A percentile compares a stretch with the other conserved stretches of the same genome.
Conservation (phyloP, 345 rosid species). For the Eucalyptus fibrosa region DNA sequence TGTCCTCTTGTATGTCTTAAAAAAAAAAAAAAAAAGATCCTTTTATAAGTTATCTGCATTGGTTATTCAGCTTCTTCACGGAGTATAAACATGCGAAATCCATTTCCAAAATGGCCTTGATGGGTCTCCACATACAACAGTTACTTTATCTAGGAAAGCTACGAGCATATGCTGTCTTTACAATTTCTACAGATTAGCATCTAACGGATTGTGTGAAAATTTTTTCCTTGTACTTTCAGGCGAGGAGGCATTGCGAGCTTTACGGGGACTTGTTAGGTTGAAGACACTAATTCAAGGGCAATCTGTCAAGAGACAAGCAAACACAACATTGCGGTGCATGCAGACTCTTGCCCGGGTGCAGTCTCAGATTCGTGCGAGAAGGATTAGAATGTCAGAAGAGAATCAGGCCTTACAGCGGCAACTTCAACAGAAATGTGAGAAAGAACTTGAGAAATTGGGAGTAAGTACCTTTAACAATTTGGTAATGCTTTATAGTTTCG, state of each 20-base stretch:
- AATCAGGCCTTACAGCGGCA: conserved; percentile 55
- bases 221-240: conserved; percentile 23
- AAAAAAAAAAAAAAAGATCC: neutral
- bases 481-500: neutral
- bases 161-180: neutral
- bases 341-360: conserved; percentile 78
- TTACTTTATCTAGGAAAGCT: neutral
- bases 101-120: neutral
- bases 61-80: neutral
- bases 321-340: conserved; percentile 74
- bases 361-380: conserved; percentile 62
- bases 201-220: neutral
- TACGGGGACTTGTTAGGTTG: conserved; percentile 79
- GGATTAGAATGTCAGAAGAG: conserved; percentile 69
- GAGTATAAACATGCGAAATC: neutral
- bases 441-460: conserved; percentile 40
- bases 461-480: neutral
- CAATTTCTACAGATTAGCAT: neutral
- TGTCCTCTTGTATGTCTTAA: neutral
- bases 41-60: neutral
- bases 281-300: conserved; percentile 60
- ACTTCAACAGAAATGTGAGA: conserved; percentile 50
- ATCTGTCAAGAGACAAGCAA: conserved; percentile 73
- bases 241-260: conserved; percentile 83
- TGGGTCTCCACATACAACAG: neutral